Evolutionary conservation across 2,329 filamentous ascomycete species (phyloP).

Genomic region (Scleromitrula shiraiana): DNA sequence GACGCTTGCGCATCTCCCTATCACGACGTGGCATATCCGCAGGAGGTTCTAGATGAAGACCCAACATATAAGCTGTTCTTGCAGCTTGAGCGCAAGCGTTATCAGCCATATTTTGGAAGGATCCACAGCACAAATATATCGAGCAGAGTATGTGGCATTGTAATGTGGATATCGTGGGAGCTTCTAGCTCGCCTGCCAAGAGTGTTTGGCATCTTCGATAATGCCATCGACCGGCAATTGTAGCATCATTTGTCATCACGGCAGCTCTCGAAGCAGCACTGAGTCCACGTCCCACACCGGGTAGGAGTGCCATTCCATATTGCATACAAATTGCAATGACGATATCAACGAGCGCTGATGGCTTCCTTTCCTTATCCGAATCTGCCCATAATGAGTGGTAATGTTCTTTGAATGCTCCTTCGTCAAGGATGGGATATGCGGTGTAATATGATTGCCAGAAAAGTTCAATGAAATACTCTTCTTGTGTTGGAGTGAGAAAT

Average conservation of each 20-base stretch:
- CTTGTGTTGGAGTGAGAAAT: constrained; percentile 34
- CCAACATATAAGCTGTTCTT: constrained; percentile 33
- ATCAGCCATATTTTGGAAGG: constrained; percentile 34
- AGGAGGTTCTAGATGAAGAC: constrained; percentile 34
- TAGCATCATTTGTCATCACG: constrained; percentile 27
- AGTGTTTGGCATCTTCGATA: constrained; percentile 35
- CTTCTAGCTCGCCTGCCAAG: constrained; percentile 32
- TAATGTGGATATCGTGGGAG: constrained; percentile 32
- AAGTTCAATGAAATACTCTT: constrained; percentile 39
- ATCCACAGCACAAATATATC: constrained; percentile 34
- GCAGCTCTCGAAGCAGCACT: constrained; percentile 9
- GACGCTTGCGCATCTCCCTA: constrained; percentile 34
- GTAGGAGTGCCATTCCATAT: constrained; percentile 31
- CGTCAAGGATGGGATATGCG: constrained; percentile 36
- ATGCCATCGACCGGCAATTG: constrained; percentile 32
- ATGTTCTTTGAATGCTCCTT: constrained; percentile 36
- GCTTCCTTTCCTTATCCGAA: constrained; percentile 28
- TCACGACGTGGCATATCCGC: constrained; percentile 25
- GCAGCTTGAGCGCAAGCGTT: constrained; percentile 30
- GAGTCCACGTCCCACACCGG: constrained; percentile 8
- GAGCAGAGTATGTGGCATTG: constrained; percentile 34
- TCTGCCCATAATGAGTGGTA: constrained; percentile 36
- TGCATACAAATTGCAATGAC: constrained; percentile 45
- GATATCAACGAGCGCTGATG: constrained; percentile 45
- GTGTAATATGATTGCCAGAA: constrained; percentile 42